Conservation (phyloP, 306 rosid genomes). For the Geum urbanum region DNA sequence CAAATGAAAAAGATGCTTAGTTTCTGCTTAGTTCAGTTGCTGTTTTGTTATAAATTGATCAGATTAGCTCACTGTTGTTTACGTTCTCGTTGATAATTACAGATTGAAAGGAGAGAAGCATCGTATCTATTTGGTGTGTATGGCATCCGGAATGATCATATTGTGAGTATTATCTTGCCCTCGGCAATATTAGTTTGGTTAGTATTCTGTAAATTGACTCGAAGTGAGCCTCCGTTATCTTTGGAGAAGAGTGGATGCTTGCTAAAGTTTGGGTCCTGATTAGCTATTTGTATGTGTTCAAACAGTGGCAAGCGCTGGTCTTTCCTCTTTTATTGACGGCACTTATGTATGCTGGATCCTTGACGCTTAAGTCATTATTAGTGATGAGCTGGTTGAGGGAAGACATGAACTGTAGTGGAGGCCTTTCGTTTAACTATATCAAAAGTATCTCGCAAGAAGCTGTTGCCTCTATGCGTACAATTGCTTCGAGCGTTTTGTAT, state of each 20-base stretch:
- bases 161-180: constrained; percentile 46
- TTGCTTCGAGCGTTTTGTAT: constrained; percentile 46
- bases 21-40: not conserved
- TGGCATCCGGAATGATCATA: constrained; percentile 72
- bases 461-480: constrained; percentile 30
- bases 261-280: constrained; percentile 51
- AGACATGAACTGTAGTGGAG: constrained; percentile 28
- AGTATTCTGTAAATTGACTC: not conserved
- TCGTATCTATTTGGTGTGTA: constrained; percentile 43
- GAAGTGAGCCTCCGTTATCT: constrained; percentile 12
- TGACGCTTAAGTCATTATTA: constrained; percentile 51
- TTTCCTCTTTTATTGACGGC: constrained; percentile 79
- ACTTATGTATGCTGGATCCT: constrained; percentile 75
- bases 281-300: constrained; percentile 58
- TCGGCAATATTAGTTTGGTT: not conserved
- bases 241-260: constrained; percentile 44
- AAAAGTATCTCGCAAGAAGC: constrained; percentile 23
- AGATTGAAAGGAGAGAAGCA: constrained; percentile 47
- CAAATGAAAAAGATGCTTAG: not conserved
- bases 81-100: constrained; percentile 28
- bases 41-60: not conserved
- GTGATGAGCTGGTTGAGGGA: constrained; percentile 53
- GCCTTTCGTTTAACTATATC: constrained; percentile 38
- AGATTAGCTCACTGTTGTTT: constrained; percentile 19
- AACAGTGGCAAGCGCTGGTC: constrained; percentile 91